A percentile compares a stretch with the other conserved stretches of the same genome.
Conservation (phyloP, 1,139 yeast genomes). For the Ogataea hybrid region DNA sequence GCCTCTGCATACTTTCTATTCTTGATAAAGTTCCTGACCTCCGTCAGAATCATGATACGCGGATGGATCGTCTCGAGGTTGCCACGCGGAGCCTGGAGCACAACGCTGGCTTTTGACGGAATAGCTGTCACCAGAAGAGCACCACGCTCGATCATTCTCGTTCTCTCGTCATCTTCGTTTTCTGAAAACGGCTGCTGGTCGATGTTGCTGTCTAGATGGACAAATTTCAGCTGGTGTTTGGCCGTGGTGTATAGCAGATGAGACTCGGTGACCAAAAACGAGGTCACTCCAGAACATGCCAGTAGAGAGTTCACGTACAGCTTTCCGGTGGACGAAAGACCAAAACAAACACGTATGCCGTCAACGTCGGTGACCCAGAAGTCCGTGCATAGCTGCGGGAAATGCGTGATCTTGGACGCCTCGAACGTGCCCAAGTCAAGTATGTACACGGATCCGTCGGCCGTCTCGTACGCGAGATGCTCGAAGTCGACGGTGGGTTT, state of each 20-base stretch:
- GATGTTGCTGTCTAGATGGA: constrained; percentile 50
- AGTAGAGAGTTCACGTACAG: constrained; percentile 62
- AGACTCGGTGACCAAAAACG: constrained; percentile 69
- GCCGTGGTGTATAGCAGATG: constrained; percentile 86
- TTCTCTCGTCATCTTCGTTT: constrained; percentile 65
- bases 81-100: constrained; percentile 94
- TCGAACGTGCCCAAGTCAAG: constrained; percentile 32
- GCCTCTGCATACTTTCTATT: constrained; percentile 63
- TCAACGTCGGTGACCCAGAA: constrained; percentile 42
- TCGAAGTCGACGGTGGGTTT: constrained; percentile 56
- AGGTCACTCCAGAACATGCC: constrained; percentile 79
- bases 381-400: constrained; percentile 72
- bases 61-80: constrained; percentile 93
- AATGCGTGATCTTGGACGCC: constrained; percentile 40
- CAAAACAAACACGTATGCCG: constrained; percentile 46
- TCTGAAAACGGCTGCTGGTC: constrained; percentile 17
- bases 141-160: constrained; percentile 89
- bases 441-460: constrained; percentile 58
- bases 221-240: constrained; percentile 77
- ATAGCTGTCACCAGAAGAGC: constrained; percentile 75
- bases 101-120: constrained; percentile 81
- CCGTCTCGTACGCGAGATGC: constrained; percentile 54
- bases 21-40: constrained; percentile 69
- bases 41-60: constrained; percentile 84
- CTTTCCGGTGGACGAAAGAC: constrained; percentile 71